A percentile compares a stretch with the other conserved stretches of the same genome.
Conservation (phyloP, 306 rosid species). For the barrel medic (Medicago truncatula) region DNA sequence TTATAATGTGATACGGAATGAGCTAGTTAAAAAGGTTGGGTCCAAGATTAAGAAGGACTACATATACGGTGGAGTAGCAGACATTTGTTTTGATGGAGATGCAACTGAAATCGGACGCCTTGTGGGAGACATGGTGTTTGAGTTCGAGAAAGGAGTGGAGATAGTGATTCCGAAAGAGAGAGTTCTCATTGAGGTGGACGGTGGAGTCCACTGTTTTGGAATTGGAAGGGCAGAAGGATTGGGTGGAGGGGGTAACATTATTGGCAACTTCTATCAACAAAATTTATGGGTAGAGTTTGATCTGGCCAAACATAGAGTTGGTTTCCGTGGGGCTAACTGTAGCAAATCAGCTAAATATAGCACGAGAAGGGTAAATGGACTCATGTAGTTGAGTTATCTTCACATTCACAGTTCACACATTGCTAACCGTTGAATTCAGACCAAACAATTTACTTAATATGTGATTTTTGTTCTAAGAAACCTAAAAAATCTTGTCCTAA, state of each 20-base stretch:
- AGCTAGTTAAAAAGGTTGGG: conserved; percentile 62
- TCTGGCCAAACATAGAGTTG: conserved; percentile 60
- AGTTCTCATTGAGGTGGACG: conserved; percentile 67
- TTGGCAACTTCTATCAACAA: conserved; percentile 83
- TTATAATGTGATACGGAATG: conserved; percentile 60
- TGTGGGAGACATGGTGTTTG: conserved; percentile 70
- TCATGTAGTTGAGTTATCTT: background rate
- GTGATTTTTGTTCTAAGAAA: background rate
- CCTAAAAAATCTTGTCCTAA: background rate
- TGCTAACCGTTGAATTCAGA: background rate
- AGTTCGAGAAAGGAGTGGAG: conserved; percentile 78
- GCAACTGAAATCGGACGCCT: conserved; percentile 58
- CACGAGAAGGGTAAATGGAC: too few species aligned
- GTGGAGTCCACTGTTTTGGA: conserved; percentile 79
- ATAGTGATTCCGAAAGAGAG: conserved; percentile 58
- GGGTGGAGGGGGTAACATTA: conserved; percentile 74
- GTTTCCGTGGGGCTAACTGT: conserved; percentile 81
- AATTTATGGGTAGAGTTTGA: conserved; percentile 92
- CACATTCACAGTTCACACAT: background rate
- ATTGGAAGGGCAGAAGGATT: conserved; percentile 77
- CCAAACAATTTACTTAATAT: background rate
- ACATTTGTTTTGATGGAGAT: conserved; percentile 71
- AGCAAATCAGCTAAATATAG: conserved; percentile 44
- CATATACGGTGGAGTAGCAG: conserved; percentile 62
- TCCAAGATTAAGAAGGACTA: conserved; percentile 64